Percentiles rank a stretch among this genome's conserved stretches.
Evolutionary conservation across 306 rosid species (phyloP).

Genomic region (Lithocarpus polystachyus): DNA sequence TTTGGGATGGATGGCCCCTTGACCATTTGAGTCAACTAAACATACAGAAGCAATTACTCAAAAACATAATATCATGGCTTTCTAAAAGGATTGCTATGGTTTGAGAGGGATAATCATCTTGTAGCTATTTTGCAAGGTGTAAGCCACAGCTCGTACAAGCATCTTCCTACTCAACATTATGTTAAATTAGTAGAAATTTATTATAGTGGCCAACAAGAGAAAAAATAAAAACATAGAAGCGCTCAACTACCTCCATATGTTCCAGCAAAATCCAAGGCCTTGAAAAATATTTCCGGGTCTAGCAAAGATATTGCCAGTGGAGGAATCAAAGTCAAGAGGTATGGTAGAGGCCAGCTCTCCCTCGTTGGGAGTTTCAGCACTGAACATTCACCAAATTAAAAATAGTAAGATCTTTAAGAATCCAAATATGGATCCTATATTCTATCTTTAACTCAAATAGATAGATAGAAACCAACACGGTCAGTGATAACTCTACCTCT

Average conservation of each 20-base stretch:
- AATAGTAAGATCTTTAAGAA: neutral
- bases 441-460: too few relatives aligned
- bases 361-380: slow-evolving; percentile 63
- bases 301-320: slow-evolving; percentile 56
- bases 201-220: neutral
- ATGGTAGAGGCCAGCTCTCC: slow-evolving; percentile 54
- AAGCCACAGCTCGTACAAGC: neutral
- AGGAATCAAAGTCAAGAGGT: slow-evolving; percentile 52
- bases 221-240: slow-evolving; percentile 12
- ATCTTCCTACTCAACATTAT: neutral
- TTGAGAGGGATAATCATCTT: slow-evolving; percentile 10
- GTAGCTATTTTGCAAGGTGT: neutral
- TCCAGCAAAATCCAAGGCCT: slow-evolving; percentile 76
- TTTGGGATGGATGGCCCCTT: neutral
- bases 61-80: slow-evolving; percentile 1
- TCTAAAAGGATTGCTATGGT: neutral
- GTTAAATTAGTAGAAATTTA: neutral
- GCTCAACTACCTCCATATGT: slow-evolving; percentile 78
- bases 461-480: too few relatives aligned
- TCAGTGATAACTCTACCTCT: too few relatives aligned
- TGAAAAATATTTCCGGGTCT: slow-evolving; percentile 67
- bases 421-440: neutral
- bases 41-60: neutral
- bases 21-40: neutral
- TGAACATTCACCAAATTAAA: slow-evolving; percentile 27